A percentile compares a stretch with the other conserved stretches of the same genome.
phyloP scores from a whole-genome alignment of 768 basidiomycete species.

The Phanerochaete sordida region DNA sequence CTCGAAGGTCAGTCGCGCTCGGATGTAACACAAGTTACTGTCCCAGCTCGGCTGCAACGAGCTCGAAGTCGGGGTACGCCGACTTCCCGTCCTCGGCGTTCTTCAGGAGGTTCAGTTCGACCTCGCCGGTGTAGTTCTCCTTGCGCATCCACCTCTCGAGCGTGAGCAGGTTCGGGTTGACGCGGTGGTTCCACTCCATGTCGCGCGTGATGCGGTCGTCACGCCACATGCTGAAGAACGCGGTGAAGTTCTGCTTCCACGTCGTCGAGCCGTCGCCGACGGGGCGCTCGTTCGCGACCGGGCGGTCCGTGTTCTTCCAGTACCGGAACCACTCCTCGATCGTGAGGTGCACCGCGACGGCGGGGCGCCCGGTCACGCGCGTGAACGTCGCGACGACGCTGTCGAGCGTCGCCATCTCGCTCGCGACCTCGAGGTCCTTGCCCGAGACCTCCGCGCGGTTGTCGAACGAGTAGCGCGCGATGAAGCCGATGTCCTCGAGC shows the following conservation, averaged over 20 bases:
- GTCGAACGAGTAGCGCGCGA: constrained; percentile 27
- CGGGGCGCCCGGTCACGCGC: constrained; percentile 8
- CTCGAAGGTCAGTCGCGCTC: no score
- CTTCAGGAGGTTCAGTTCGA: background rate
- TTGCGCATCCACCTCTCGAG: constrained; percentile 38
- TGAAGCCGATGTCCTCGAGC: constrained; percentile 27
- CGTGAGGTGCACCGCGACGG: constrained; percentile 2
- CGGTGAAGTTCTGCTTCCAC: constrained; percentile 33
- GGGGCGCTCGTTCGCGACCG: constrained; percentile 2
- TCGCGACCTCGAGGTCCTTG: constrained; percentile 23
- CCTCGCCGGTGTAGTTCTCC: constrained; percentile 24
- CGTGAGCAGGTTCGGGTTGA: constrained; percentile 31
- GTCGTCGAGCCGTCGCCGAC: constrained; percentile 8
- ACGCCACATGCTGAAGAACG: constrained; percentile 36
- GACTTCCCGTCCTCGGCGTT: background rate
- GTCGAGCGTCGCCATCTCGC: constrained; percentile 19
- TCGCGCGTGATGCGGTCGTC: constrained; percentile 38
- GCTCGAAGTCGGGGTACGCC: background rate
- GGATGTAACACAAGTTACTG: no score
- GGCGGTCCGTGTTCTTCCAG: background rate
- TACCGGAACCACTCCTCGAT: constrained; percentile 9
- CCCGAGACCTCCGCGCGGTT: constrained; percentile 20
- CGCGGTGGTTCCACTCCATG: constrained; percentile 36
- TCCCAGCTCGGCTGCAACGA: no score
- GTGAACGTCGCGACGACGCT: constrained; percentile 19